Conservation (phyloP, 805 yeast species). For the Vanderwaltozyma polyspora region DNA sequence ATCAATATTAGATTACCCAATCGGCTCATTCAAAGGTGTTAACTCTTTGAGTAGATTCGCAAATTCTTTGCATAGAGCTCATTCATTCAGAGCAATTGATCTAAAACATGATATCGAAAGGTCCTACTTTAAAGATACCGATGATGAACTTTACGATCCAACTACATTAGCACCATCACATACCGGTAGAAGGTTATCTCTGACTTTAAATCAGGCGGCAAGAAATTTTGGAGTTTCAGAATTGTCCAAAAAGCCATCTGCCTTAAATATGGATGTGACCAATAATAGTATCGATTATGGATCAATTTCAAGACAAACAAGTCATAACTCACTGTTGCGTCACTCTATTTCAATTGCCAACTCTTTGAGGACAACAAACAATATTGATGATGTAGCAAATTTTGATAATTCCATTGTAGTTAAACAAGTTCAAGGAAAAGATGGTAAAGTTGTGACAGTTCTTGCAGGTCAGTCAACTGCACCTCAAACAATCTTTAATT, state of each 20-base stretch:
- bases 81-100: constrained; percentile 52
- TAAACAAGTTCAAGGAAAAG: constrained; percentile 54
- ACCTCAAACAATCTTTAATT: constrained; percentile 67
- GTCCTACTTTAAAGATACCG: constrained; percentile 49
- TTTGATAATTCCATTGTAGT: constrained; percentile 40
- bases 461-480: constrained; percentile 75
- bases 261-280: constrained; percentile 18
- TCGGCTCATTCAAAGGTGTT: constrained; percentile 51
- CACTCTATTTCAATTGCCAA: constrained; percentile 34
- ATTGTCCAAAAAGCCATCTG: constrained; percentile 16
- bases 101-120: constrained; percentile 33
- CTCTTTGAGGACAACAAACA: constrained; percentile 3
- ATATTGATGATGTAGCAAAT: constrained; percentile 28
- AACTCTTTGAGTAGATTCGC: constrained; percentile 73
- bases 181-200: constrained; percentile 53
- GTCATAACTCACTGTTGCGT: constrained; percentile 18
- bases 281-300: constrained; percentile 10
- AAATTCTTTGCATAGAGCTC: constrained; percentile 68
- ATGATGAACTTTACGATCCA: constrained; percentile 60
- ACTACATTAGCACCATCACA: constrained; percentile 54
- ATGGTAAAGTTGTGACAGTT: constrained; percentile 61
- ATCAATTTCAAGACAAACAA: constrained; percentile 3
- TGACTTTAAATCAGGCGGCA: constrained; percentile 29
- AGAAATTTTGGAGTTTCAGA: background rate
- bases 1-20: constrained; percentile 34